Evolutionary conservation across 2,329 filamentous ascomycete species (phyloP), one percentile per base, ranked within the genome.

Genomic region (Triangularia verruculosa): DNA sequence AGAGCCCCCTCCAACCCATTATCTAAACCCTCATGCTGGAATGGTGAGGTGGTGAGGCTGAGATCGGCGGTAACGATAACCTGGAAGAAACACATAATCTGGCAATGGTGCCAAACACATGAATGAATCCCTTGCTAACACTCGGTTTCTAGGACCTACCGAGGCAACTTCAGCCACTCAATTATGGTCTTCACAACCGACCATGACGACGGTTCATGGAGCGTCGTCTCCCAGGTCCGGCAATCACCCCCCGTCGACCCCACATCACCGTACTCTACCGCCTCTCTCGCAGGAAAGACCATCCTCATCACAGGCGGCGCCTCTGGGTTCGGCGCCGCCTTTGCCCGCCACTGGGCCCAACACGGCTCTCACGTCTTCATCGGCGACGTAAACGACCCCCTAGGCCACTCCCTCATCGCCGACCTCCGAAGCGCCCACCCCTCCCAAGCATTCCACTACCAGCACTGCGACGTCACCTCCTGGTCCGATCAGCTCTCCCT

Each of bases 221-320:
- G 63, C 34, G 53, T 65, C 22, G 57, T 65, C 51, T 34, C 62
- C 55, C 62, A 66, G 34, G 61, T 66, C 56, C 47, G 55, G 24
- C 64, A 63, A 61, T 83, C 81, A 15, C 69, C 73, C 8, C 81
- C 82, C 8, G 70, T 86, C 58, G 81, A 85, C 68, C 70, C 77
- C 27, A 75, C 73, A 13, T 69, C 72, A 34, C 76, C 79, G 2
- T 83, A 82, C 72, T 78, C 83, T 67, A 68, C 76, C 1, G 69
- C 76, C 4, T 79, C 76, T 63, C 76, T 88, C 32, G 75, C 75
- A 7, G 79, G 76, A 68, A 88, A 87, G 72, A 85, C 81, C 0
- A 83, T 89, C 58, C 70, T 89, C 64, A 83, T 89, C 68, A 89
- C 87, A 0, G 87, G 87, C 54, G 87, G 84, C 27, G 85, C 87